Evolutionary conservation across 2,329 filamentous ascomycete genomes (phyloP).

Genomic region (Xylariaceae sp.): DNA sequence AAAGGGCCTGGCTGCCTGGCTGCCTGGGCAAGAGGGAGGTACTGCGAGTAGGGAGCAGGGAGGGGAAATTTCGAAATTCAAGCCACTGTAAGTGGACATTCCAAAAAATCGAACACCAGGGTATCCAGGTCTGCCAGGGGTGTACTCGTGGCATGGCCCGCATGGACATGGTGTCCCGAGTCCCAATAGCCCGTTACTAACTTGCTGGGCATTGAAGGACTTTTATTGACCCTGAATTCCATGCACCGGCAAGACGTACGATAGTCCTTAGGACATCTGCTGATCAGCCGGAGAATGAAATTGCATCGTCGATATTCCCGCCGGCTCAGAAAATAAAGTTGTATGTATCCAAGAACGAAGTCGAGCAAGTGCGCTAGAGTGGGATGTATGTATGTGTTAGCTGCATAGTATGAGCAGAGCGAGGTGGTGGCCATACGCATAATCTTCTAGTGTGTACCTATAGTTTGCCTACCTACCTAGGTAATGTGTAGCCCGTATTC

Average conservation of each 20-base stretch:
- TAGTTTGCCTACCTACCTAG: too few species aligned
- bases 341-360: too few species aligned
- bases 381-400: too few species aligned
- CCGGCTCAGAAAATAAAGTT: too few species aligned
- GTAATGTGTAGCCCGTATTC: too few species aligned
- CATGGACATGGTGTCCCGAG: not conserved
- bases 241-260: not conserved
- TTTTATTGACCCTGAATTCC: not conserved
- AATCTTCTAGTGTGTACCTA: too few species aligned
- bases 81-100: not conserved
- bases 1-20: too few species aligned
- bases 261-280: not conserved
- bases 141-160: not conserved
- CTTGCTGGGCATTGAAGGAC: not conserved
- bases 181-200: not conserved
- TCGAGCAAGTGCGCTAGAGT: too few species aligned
- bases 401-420: too few species aligned
- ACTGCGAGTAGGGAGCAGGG: not conserved
- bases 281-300: not conserved
- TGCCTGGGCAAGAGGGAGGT: not conserved
- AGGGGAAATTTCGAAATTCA: not conserved
- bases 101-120: not conserved
- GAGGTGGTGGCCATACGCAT: too few species aligned
- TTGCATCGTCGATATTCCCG: too few species aligned
- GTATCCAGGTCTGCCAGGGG: not conserved